Base-by-base conservation (phyloP, 305 asterid genomes). In the Plantago lanceolata region DNA sequence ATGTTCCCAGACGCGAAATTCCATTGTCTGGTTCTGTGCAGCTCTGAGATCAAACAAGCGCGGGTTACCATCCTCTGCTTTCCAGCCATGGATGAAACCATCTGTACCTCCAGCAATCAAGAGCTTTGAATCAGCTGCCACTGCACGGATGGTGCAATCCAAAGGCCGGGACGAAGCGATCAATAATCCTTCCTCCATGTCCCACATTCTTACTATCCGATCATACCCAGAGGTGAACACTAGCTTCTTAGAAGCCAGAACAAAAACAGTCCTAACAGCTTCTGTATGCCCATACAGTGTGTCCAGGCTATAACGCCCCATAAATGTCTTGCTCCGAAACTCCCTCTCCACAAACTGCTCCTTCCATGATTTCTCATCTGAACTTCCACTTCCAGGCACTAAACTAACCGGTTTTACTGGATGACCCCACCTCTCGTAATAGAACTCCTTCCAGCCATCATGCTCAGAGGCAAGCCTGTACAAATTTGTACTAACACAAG, bases 51-150 rank as follows among this genome's bases (percentile, higher is more conserved):
- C 95, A 76, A 92, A 92, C 70, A 87, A 71, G 76, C 70, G 81
- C 68, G 96, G 89, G 77, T 85, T 84, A 63, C 81, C 79, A 18
- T 89, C 95, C 61, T 81, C 89, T 19, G 80, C 95, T 73, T 71
- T 80, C 98, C 98, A 92, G 57, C 98, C 97, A 61, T 87, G 97
- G 66, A 92, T 77, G 66, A 89, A 89, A 49, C 98, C 97, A 76
- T 81, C 86, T 2, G 98, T 89, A 60, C 98, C 98, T 29, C 97
- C 97, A 58, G 91, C 97, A 57, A 92, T 65, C 81, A 92, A 76
- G 33, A 89, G 88, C 76, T 71, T 81, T 0, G 96, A 48, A 74
- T 89, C 98, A 54, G 95, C 98, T 14, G 90, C 84, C 73, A 89
- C 88, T 7, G 96, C 94, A 61, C 97, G 96, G 67, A 92, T 80